Percentiles rank a stretch among this genome's conserved stretches.
phyloP scores from a whole-genome alignment of 805 yeast species.

The Pichia heedii region DNA sequence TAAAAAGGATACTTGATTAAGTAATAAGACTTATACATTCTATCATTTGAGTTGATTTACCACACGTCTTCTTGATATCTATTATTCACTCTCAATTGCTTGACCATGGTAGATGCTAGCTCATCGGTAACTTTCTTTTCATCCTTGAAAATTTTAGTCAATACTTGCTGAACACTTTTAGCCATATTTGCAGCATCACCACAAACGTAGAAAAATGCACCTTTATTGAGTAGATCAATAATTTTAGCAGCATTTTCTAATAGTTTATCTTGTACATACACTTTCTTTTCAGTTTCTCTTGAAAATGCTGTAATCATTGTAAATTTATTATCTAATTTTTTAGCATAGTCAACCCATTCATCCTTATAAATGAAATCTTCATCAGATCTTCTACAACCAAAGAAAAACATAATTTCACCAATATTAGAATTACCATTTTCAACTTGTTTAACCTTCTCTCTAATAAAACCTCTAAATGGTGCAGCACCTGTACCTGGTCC shows the following conservation, averaged over 20 bases:
- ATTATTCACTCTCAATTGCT: conserved; percentile 72
- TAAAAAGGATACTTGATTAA: too few species aligned
- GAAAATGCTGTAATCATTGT: conserved; percentile 80
- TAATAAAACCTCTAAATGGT: conserved; percentile 90
- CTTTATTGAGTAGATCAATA: conserved; percentile 46
- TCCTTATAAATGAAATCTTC: conserved; percentile 82
- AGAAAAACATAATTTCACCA: conserved; percentile 73
- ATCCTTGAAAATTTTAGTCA: conserved; percentile 51
- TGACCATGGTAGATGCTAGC: conserved; percentile 68
- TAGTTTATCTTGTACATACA: conserved; percentile 81
- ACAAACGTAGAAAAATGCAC: conserved; percentile 90
- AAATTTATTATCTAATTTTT: conserved; percentile 50
- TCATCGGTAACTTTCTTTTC: conserved; percentile 56
- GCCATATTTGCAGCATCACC: conserved; percentile 98
- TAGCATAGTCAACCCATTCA: conserved; percentile 78
- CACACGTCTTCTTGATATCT: conserved; percentile 97
- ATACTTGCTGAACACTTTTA: conserved; percentile 73
- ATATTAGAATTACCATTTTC: conserved; percentile 40
- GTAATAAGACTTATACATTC: too few species aligned
- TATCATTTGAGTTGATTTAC: too few species aligned
- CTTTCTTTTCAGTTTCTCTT: conserved; percentile 57
- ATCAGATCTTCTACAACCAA: conserved; percentile 71
- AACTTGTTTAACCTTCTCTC: conserved; percentile 66
- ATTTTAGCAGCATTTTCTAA: conserved; percentile 43
- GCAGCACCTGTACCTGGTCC: conserved; percentile 99